A percentile compares a stretch with the other conserved stretches of the same genome.
These are phyloP conservation scores for Diplodia seriata DNA, from an alignment of 2,329 filamentous ascomycete genomes.

Conservation along the genomic window DNA sequence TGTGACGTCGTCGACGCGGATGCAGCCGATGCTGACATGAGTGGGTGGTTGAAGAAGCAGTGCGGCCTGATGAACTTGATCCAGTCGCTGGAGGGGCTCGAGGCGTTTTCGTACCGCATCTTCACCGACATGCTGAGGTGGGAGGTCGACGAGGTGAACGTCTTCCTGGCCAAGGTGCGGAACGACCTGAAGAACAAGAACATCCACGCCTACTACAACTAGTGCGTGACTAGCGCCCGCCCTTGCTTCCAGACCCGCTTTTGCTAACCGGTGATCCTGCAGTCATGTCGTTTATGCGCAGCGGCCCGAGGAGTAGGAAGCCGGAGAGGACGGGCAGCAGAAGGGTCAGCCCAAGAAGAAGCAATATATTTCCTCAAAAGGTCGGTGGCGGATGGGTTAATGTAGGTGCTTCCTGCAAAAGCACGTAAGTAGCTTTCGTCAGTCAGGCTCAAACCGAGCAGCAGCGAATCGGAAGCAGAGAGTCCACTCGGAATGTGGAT, in stretches of 20 bases:
- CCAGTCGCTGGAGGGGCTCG: slow-evolving; percentile 51
- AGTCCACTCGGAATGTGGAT: neutral
- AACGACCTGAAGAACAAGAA: neutral
- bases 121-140: slow-evolving; percentile 52
- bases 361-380: neutral
- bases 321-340: neutral
- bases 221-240: neutral
- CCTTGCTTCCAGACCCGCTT: neutral
- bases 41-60: neutral
- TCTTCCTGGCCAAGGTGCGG: slow-evolving; percentile 45
- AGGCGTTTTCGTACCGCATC: slow-evolving; percentile 52
- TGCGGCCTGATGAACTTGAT: slow-evolving; percentile 44
- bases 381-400: neutral
- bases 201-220: neutral
- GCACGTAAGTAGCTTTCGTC: slow-evolving; percentile 1
- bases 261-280: too few species aligned
- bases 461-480: neutral
- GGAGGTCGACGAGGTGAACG: slow-evolving; percentile 53
- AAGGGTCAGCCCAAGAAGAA: neutral
- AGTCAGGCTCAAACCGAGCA: neutral
- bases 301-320: neutral
- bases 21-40: neutral
- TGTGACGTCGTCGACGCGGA: neutral
- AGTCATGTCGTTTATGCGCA: slow-evolving; percentile 8
- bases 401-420: slow-evolving; percentile 2